These are phyloP conservation scores for Cyberlindnera xylosilytica DNA, from an alignment of 805 yeast species.

Conservation along the genomic window DNA sequence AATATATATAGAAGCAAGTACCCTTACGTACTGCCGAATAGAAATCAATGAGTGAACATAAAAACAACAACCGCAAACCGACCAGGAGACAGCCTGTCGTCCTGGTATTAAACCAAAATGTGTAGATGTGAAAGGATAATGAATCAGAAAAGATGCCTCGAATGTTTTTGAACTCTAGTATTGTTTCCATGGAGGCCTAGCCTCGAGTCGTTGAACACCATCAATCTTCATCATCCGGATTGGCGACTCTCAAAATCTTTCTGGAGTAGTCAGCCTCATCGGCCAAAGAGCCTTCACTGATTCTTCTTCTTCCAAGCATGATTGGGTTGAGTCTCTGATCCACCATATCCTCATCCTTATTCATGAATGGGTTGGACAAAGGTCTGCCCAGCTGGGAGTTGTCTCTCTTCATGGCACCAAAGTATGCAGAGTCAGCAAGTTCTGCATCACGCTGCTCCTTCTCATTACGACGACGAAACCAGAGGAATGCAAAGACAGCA, in stretches of 20 bases:
- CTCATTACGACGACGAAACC: slow-evolving; percentile 38
- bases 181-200: too few relatives aligned
- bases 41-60: background rate
- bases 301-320: slow-evolving; percentile 78
- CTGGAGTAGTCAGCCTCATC: slow-evolving; percentile 81
- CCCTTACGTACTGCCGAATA: background rate
- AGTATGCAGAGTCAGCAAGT: slow-evolving; percentile 54
- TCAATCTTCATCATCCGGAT: slow-evolving; percentile 61
- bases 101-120: too few relatives aligned
- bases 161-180: too few relatives aligned
- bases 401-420: slow-evolving; percentile 53
- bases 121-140: too few relatives aligned
- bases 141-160: too few relatives aligned
- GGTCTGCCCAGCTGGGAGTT: slow-evolving; percentile 30
- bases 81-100: background rate
- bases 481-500: slow-evolving; percentile 37
- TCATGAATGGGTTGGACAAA: slow-evolving; percentile 56
- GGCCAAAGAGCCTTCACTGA: slow-evolving; percentile 82
- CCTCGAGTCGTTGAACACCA: too few relatives aligned
- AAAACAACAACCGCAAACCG: background rate
- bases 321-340: slow-evolving; percentile 73
- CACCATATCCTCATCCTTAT: slow-evolving; percentile 49
- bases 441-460: slow-evolving; percentile 38
- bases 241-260: slow-evolving; percentile 81
- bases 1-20: too few relatives aligned